Evolutionary conservation across 129 eudicot genomes (phyloP).

Genomic region (Centrapalus pauciflorus): DNA sequence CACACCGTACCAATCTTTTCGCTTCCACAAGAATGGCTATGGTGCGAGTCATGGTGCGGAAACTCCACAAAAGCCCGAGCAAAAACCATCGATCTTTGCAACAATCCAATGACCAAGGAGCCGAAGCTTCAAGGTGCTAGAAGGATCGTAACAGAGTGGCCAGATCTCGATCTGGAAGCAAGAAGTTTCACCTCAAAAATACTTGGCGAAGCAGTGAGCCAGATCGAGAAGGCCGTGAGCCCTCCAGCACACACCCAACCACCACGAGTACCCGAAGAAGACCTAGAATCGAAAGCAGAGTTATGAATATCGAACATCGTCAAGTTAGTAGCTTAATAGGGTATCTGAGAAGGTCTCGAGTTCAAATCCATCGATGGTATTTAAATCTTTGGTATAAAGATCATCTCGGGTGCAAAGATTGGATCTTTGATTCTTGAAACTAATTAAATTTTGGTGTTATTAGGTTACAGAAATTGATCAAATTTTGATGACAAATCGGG

Average conservation of each 20-base stretch:
- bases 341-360: neutral
- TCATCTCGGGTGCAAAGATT: neutral
- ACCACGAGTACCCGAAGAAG: slow-evolving; percentile 28
- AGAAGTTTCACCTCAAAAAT: slow-evolving; percentile 74
- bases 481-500: slow-evolving; percentile 24
- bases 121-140: slow-evolving; percentile 99
- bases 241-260: slow-evolving; percentile 29
- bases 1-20: slow-evolving; percentile 92
- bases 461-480: slow-evolving; percentile 13
- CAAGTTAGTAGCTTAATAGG: neutral
- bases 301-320: slow-evolving; percentile 30
- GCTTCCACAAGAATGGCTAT: slow-evolving; percentile 97
- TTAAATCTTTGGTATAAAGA: too few species aligned
- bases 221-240: slow-evolving; percentile 37
- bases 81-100: slow-evolving; percentile 95
- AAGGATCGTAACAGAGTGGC: slow-evolving; percentile 93
- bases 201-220: slow-evolving; percentile 53
- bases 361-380: too few species aligned
- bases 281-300: slow-evolving; percentile 51
- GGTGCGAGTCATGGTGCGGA: slow-evolving; percentile 99
- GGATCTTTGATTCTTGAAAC: neutral
- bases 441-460: slow-evolving; percentile 9
- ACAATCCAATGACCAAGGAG: slow-evolving; percentile 98
- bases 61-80: slow-evolving; percentile 83
- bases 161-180: slow-evolving; percentile 88